Conservation (phyloP, 2,329 filamentous ascomycete genomes). For the Fusarium poae region DNA sequence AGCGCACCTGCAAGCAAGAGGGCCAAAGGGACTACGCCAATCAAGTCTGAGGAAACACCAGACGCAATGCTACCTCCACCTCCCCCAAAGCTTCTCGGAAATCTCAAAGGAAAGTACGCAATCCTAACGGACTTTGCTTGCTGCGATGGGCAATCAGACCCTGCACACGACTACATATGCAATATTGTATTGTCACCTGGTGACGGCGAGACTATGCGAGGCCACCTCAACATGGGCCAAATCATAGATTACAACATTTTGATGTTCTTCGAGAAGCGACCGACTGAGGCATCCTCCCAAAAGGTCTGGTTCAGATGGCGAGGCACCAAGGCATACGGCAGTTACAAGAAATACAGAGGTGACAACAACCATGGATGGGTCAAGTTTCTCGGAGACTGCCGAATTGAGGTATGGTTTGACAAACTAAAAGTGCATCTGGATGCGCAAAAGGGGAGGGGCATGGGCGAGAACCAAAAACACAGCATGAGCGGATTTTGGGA, state of each 20-base stretch:
- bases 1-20: not conserved
- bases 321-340: not conserved
- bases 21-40: rapidly evolving
- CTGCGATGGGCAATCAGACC: not conserved
- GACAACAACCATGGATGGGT: not conserved
- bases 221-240: not conserved
- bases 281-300: rapidly evolving
- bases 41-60: not conserved
- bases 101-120: not conserved
- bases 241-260: not conserved
- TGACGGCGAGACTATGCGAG: not conserved
- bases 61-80: not conserved
- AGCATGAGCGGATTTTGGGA: not conserved
- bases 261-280: not conserved
- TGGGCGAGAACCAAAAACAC: not conserved
- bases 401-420: not conserved
- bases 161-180: not conserved
- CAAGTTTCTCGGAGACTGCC: not conserved
- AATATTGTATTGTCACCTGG: not conserved
- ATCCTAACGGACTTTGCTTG: not conserved
- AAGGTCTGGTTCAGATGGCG: not conserved
- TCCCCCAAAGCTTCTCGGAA: not conserved
- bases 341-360: not conserved
- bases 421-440: not conserved
- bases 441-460: not conserved